A percentile compares a stretch with the other conserved stretches of the same genome.
phyloP scores from a whole-genome alignment of 768 basidiomycete species.

The Rhodosporidiobolus sp. region DNA sequence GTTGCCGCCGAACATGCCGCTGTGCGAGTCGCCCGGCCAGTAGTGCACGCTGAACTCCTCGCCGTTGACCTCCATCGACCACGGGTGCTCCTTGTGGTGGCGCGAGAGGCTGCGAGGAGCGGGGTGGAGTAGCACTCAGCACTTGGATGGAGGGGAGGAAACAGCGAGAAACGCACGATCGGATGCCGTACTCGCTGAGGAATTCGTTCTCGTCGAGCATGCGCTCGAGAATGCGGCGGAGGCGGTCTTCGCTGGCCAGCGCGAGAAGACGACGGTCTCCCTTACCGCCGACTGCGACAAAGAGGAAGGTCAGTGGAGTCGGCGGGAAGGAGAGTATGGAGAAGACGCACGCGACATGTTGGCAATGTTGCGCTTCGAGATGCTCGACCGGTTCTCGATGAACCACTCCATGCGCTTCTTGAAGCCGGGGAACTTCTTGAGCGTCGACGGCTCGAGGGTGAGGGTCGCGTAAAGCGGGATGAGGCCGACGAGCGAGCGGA shows the following conservation, averaged over 20 bases:
- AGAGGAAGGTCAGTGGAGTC: not conserved
- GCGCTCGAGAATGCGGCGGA: slow-evolving; percentile 82
- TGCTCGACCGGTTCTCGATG: slow-evolving; percentile 81
- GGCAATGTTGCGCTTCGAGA: slow-evolving; percentile 88
- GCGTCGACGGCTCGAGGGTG: slow-evolving; percentile 80
- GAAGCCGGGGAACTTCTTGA: slow-evolving; percentile 94
- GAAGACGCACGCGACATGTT: slow-evolving; percentile 74
- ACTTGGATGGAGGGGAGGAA: not conserved
- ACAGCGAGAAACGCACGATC: slow-evolving; percentile 65
- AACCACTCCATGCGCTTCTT: slow-evolving; percentile 99
- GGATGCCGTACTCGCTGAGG: slow-evolving; percentile 87
- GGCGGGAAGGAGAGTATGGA: not conserved
- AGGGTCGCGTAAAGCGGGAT: slow-evolving; percentile 94
- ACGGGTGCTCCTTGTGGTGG: slow-evolving; percentile 83
- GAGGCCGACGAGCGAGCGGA: slow-evolving; percentile 92
- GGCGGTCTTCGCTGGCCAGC: slow-evolving; percentile 83
- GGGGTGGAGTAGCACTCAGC: not conserved
- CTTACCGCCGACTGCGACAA: slow-evolving; percentile 58
- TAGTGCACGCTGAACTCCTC: slow-evolving; percentile 88
- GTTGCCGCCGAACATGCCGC: slow-evolving; percentile 88
- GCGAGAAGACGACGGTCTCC: slow-evolving; percentile 85
- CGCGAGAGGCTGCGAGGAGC: slow-evolving; percentile 70
- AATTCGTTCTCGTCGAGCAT: slow-evolving; percentile 98
- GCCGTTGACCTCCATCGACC: slow-evolving; percentile 91
- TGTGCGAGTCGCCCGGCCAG: slow-evolving; percentile 96